phyloP scores from a whole-genome alignment of 345 rosid genomes.

The Cardamine chenopodiifolia region DNA sequence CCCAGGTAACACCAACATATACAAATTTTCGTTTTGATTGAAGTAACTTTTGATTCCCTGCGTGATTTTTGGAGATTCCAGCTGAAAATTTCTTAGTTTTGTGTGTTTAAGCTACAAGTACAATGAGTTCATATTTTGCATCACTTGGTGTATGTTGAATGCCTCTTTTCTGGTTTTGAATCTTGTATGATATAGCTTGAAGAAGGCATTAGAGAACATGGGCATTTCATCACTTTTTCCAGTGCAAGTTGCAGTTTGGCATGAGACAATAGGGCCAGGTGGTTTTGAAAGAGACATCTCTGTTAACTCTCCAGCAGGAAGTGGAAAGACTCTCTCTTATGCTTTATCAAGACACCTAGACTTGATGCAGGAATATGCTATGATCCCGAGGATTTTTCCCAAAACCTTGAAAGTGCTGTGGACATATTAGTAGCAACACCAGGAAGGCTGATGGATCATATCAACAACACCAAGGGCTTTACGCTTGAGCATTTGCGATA shows the following conservation, averaged over 20 bases:
- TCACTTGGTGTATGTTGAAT: not conserved
- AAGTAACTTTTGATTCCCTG: not conserved
- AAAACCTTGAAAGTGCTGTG: constrained; percentile 65
- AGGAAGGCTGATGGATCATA: constrained; percentile 98
- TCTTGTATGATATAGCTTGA: constrained; percentile 51
- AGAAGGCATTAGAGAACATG: constrained; percentile 63
- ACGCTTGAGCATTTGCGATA: constrained; percentile 91
- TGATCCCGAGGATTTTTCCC: constrained; percentile 64
- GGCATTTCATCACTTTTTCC: constrained; percentile 72
- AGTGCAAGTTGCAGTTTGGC: constrained; percentile 91
- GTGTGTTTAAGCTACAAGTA: not conserved
- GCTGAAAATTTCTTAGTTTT: not conserved
- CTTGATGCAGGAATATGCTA: constrained; percentile 86
- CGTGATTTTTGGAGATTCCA: not conserved
- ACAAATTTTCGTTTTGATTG: not conserved
- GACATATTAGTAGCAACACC: constrained; percentile 97
- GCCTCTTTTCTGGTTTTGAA: not conserved
- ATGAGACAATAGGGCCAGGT: constrained; percentile 90
- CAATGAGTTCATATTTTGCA: not conserved
- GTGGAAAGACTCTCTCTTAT: constrained; percentile 90
- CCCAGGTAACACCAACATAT: constrained; percentile 54
- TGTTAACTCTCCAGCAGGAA: constrained; percentile 90
- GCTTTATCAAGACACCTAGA: constrained; percentile 72
- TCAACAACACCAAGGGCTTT: constrained; percentile 80
- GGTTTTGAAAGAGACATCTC: constrained; percentile 82